Conservation (phyloP, 1,284 basidiomycete genomes). For the Ganoderma multipileum region DNA sequence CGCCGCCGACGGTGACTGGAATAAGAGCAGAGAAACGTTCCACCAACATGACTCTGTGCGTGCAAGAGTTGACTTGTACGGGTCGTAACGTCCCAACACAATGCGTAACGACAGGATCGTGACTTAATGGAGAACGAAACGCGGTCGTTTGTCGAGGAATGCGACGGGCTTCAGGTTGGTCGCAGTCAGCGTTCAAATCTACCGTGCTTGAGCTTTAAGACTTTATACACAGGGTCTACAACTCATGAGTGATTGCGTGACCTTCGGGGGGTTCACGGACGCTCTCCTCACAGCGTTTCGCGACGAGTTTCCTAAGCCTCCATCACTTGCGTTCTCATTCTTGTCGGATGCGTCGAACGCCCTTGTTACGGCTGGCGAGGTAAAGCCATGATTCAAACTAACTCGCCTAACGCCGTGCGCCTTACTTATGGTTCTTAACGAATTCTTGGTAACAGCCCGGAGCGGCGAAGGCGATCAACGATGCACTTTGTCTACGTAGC, state of each 20-base stretch:
- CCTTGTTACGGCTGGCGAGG: constrained; percentile 50
- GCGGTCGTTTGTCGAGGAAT: constrained; percentile 74
- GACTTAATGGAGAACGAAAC: constrained; percentile 69
- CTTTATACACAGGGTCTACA: constrained; percentile 63
- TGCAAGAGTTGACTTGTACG: neutral
- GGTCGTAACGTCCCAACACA: neutral
- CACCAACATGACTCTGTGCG: constrained; percentile 60
- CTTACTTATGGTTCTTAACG: neutral
- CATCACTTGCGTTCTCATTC: constrained; percentile 61
- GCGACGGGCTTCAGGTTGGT: constrained; percentile 72
- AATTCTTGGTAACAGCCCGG: neutral
- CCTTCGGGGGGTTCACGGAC: constrained; percentile 69
- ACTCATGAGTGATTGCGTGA: constrained; percentile 63
- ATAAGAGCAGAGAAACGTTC: constrained; percentile 57
- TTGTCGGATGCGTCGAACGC: constrained; percentile 53
- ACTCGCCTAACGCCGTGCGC: neutral
- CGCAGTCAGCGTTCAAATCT: neutral
- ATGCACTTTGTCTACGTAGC: constrained; percentile 62
- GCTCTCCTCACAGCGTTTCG: constrained; percentile 63
- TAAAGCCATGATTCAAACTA: constrained; percentile 37
- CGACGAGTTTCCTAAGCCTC: constrained; percentile 69
- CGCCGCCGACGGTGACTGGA: constrained; percentile 62
- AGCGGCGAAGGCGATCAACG: constrained; percentile 53
- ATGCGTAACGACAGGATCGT: constrained; percentile 25
- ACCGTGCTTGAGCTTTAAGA: neutral